A percentile compares a stretch with the other conserved stretches of the same genome.
Conservation (phyloP, 768 basidiomycete species). For the Panaeolus papilionaceus region DNA sequence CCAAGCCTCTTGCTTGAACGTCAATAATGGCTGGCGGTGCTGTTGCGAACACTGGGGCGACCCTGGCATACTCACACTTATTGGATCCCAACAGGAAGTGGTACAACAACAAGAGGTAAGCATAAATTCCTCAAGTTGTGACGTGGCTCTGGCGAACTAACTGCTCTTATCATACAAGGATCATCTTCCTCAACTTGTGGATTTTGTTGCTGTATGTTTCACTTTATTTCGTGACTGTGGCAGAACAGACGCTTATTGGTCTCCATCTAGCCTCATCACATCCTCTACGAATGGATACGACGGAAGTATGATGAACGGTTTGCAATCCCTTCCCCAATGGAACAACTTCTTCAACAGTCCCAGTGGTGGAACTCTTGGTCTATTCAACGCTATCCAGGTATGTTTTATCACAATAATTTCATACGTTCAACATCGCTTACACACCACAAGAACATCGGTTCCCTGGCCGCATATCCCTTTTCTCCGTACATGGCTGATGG, state of each 20-base stretch:
- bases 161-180: constrained; percentile 37
- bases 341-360: constrained; percentile 63
- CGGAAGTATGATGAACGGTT: constrained; percentile 82
- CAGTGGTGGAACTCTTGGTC: constrained; percentile 60
- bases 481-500: constrained; percentile 77
- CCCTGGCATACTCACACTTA: constrained; percentile 53
- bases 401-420: neutral
- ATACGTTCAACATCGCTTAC: neutral
- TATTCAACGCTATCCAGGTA: constrained; percentile 77
- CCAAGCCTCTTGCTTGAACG: neutral
- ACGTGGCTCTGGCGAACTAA: constrained; percentile 20
- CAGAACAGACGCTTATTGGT: neutral
- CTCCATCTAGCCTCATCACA: constrained; percentile 55
- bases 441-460: constrained; percentile 57
- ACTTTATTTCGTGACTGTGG: neutral
- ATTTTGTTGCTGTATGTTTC: constrained; percentile 53
- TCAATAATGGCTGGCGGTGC: constrained; percentile 13
- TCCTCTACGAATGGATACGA: constrained; percentile 83
- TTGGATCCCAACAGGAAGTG: constrained; percentile 72
- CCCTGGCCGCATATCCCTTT: constrained; percentile 71
- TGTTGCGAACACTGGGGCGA: constrained; percentile 2
- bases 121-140: neutral
- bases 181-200: constrained; percentile 72
- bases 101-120: constrained; percentile 77
- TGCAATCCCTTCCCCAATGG: constrained; percentile 76